These are phyloP conservation scores for Dioszegia hungarica DNA, from an alignment of 768 basidiomycete species.

Conservation along the genomic window DNA sequence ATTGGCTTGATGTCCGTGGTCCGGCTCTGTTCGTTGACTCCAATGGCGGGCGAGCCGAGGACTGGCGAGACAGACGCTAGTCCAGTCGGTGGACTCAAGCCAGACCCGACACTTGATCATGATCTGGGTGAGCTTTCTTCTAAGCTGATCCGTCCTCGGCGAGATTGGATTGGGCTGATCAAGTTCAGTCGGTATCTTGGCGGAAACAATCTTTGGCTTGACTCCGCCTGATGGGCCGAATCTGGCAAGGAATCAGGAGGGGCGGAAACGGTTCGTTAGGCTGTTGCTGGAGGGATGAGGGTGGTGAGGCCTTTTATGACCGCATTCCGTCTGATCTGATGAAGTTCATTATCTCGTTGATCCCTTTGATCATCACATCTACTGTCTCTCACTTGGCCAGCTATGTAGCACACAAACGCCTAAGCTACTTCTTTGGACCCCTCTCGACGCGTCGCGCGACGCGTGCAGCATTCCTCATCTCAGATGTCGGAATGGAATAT, in stretches of 20 bases:
- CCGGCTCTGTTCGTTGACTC: constrained; percentile 14
- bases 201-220: constrained; percentile 11
- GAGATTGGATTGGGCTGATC: not conserved
- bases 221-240: not conserved
- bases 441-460: no score
- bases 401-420: not conserved
- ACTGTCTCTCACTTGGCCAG: not conserved
- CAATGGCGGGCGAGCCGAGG: not conserved
- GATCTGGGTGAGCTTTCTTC: not conserved
- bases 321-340: no score
- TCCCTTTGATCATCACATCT: no score
- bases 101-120: no score
- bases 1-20: constrained; percentile 35
- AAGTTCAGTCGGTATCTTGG: constrained; percentile 5
- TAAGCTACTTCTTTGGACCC: not conserved
- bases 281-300: constrained; percentile 28
- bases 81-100: no score
- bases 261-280: constrained; percentile 21
- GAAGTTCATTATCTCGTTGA: no score
- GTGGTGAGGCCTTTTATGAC: no score
- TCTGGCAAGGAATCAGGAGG: not conserved
- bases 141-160: not conserved
- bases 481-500: no score
- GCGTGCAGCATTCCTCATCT: no score
- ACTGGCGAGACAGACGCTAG: not conserved